phyloP scores from a whole-genome alignment of 495 filamentous ascomycete genomes.

The Lophium mytilinum region DNA sequence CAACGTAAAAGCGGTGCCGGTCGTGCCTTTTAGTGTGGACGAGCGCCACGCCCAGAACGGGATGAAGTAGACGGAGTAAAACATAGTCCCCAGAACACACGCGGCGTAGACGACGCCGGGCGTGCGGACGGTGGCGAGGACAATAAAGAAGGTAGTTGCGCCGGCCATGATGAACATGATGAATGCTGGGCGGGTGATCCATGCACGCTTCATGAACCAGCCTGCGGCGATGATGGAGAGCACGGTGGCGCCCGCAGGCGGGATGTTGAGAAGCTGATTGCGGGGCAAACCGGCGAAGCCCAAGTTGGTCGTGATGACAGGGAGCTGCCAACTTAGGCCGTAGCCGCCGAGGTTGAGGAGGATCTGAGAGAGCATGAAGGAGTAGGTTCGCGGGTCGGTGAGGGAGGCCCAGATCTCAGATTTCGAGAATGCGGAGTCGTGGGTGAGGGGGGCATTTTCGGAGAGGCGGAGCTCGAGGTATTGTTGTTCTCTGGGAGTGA shows the following conservation, averaged over 20 bases:
- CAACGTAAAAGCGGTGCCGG: slow-evolving; percentile 32
- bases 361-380: slow-evolving; percentile 32
- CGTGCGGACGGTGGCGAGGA: slow-evolving; percentile 15
- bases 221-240: slow-evolving; percentile 25
- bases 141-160: slow-evolving; percentile 26
- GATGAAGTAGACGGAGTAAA: slow-evolving; percentile 26
- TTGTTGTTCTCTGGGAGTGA: slow-evolving; percentile 37
- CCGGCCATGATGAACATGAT: slow-evolving; percentile 19
- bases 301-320: slow-evolving; percentile 31
- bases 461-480: slow-evolving; percentile 37
- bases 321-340: slow-evolving; percentile 29
- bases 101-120: slow-evolving; percentile 28
- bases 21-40: slow-evolving; percentile 28
- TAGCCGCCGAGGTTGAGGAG: slow-evolving; percentile 31
- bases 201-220: slow-evolving; percentile 12
- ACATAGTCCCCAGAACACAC: slow-evolving; percentile 22
- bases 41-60: slow-evolving; percentile 34
- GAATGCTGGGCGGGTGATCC: slow-evolving; percentile 13
- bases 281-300: slow-evolving; percentile 30
- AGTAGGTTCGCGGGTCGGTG: slow-evolving; percentile 26
- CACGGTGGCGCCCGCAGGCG: slow-evolving; percentile 23
- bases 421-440: slow-evolving; percentile 32
- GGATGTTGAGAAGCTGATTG: slow-evolving; percentile 34
- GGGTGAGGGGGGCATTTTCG: slow-evolving; percentile 34
- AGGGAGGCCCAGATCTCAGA: slow-evolving; percentile 33